A percentile compares a stretch with the other conserved stretches of the same genome.
Conservation (phyloP, 176 grass and related monocot species). For the Eremochloa ophiuroides region DNA sequence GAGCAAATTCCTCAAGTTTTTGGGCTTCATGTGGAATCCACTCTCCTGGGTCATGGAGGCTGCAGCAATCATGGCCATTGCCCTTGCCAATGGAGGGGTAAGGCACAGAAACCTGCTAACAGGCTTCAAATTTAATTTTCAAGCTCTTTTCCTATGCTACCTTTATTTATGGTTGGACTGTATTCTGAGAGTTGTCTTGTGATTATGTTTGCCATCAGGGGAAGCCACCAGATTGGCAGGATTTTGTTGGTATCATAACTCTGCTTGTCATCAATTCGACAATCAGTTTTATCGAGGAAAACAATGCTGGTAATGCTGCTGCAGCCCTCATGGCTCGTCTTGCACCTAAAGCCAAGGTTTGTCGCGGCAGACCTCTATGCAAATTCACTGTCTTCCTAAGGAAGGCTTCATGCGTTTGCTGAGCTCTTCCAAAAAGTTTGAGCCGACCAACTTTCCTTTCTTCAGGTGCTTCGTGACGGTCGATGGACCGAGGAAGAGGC, state of each 20-base stretch:
- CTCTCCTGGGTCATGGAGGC: conserved; percentile 82
- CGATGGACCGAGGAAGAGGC: conserved; percentile 65
- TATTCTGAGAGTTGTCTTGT: background rate
- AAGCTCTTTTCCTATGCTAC: background rate
- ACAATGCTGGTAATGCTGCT: conserved; percentile 71
- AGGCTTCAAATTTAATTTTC: background rate
- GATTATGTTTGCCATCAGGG: conserved; percentile 35
- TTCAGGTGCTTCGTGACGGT: conserved; percentile 56
- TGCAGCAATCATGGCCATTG: conserved; percentile 81
- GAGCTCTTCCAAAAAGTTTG: background rate
- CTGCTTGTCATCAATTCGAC: conserved; percentile 74
- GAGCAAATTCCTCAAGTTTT: conserved; percentile 75
- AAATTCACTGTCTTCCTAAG: background rate
- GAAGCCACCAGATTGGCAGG: conserved; percentile 80
- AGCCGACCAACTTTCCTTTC: background rate
- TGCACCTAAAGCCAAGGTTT: conserved; percentile 71
- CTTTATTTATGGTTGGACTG: background rate
- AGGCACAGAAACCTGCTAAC: background rate
- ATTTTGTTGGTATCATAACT: conserved; percentile 72
- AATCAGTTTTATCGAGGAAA: conserved; percentile 75
- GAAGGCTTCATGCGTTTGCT: background rate
- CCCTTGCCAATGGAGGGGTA: conserved; percentile 71
- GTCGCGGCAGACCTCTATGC: background rate
- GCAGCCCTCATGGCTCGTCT: conserved; percentile 76
- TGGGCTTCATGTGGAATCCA: conserved; percentile 89